Conservation (phyloP, 225 moss, liverwort and hornwort genomes). For the Takakia lepidozioides region DNA sequence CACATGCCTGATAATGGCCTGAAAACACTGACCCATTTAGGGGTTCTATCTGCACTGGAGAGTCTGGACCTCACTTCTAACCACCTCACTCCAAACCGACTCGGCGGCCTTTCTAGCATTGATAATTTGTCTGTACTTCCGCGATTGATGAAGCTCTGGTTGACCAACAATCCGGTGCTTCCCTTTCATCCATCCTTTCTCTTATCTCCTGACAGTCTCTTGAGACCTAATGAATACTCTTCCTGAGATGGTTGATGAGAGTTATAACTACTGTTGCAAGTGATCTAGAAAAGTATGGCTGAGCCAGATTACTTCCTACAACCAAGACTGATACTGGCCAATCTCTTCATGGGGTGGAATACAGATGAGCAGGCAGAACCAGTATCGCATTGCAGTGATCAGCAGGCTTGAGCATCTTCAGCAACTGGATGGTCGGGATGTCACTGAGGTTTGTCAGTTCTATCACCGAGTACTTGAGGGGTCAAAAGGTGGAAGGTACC, state of each 20-base stretch:
- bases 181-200: neutral
- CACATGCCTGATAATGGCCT: slow-evolving; percentile 68
- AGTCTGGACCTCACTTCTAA: slow-evolving; percentile 75
- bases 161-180: slow-evolving; percentile 87
- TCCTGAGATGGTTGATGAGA: neutral
- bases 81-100: slow-evolving; percentile 72
- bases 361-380: slow-evolving; percentile 89
- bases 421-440: slow-evolving; percentile 68
- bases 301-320: no score
- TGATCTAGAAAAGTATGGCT: neutral
- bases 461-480: no score
- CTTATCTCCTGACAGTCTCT: neutral
- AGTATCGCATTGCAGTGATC: slow-evolving; percentile 70
- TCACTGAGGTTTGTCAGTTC: slow-evolving; percentile 54
- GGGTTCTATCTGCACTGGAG: slow-evolving; percentile 50
- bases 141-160: slow-evolving; percentile 58
- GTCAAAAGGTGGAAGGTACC: no score
- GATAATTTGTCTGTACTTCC: slow-evolving; percentile 64
- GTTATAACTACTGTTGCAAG: neutral
- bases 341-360: neutral
- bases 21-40: slow-evolving; percentile 57
- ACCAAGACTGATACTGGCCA: no score
- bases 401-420: slow-evolving; percentile 60
- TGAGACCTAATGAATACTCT: neutral
- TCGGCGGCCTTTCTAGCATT: slow-evolving; percentile 81